Percentiles rank a stretch among this genome's conserved stretches.
These are phyloP conservation scores for Teratosphaeria epicoccoides DNA, from an alignment of 2,329 filamentous ascomycete species.

Conservation along the genomic window DNA sequence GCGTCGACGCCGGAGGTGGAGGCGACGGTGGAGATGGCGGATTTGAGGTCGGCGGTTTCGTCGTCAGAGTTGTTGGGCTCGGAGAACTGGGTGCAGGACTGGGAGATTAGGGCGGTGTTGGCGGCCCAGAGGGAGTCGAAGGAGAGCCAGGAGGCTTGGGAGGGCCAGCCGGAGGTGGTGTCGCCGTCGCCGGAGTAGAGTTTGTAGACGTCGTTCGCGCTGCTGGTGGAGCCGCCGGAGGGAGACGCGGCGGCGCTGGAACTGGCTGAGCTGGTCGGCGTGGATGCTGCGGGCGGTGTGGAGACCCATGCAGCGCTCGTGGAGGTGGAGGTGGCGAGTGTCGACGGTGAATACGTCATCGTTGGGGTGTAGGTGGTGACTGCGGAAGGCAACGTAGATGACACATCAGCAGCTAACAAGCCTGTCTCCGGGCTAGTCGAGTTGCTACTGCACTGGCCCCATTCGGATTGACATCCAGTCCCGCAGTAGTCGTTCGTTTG, in stretches of 20 bases:
- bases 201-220: constrained; percentile 3
- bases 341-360: neutral
- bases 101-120: constrained; percentile 27
- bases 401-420: neutral
- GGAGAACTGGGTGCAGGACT: constrained; percentile 29
- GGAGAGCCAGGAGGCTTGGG: constrained; percentile 12
- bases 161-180: constrained; percentile 16
- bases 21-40: constrained; percentile 27
- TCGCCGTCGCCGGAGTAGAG: constrained; percentile 13
- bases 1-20: constrained; percentile 26
- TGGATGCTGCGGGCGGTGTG: neutral
- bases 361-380: constrained; percentile 1
- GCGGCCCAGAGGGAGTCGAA: constrained; percentile 24
- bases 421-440: neutral
- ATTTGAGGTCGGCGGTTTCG: constrained; percentile 31
- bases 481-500: constrained; percentile 11
- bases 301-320: neutral
- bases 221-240: neutral
- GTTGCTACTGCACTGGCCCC: constrained; percentile 12
- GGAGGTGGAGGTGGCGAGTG: neutral
- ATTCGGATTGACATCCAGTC: constrained; percentile 17
- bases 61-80: constrained; percentile 28
- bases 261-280: neutral
- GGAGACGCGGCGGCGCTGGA: constrained; percentile 1
- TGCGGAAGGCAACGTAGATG: constrained; percentile 1